A percentile compares a stretch with the other conserved stretches of the same genome.
phyloP scores from a whole-genome alignment of 768 basidiomycete genomes.

The Hypholoma sublateritium region DNA sequence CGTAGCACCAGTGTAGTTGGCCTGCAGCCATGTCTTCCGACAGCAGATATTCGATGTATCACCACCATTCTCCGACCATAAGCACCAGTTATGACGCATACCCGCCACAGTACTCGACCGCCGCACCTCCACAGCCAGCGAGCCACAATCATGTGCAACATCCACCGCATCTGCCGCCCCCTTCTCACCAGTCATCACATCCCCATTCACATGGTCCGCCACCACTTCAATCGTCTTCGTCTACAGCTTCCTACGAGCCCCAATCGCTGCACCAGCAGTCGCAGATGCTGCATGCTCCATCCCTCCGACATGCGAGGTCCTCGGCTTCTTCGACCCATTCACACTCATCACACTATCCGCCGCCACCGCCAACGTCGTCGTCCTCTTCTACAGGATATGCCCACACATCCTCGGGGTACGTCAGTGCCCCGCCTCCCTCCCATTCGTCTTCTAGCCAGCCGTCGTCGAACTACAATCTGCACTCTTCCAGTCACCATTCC shows the following conservation, averaged over 20 bases:
- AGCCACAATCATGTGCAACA: conserved; percentile 13
- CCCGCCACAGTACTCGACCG: conserved; percentile 13
- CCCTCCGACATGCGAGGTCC: conserved; percentile 21
- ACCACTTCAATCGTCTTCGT: conserved; percentile 15
- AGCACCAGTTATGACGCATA: conserved; percentile 43
- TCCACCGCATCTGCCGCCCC: conserved; percentile 20
- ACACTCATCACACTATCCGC: conserved; percentile 19
- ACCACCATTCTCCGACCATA: conserved; percentile 41
- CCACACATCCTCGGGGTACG: conserved; percentile 11
- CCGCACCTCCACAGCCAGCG: conserved; percentile 17
- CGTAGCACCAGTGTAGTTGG: not conserved
- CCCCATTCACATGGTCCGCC: conserved; percentile 20
- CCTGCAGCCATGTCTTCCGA: conserved; percentile 43
- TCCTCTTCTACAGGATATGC: conserved; percentile 10
- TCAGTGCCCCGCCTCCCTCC: conserved; percentile 11
- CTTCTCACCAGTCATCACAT: conserved; percentile 17
- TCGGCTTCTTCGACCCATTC: conserved; percentile 22
- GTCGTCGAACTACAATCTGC: conserved; percentile 12
- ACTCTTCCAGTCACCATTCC: conserved; percentile 7
- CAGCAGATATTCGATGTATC: conserved; percentile 53
- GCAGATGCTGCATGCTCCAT: conserved; percentile 18
- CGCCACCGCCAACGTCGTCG: conserved; percentile 7
- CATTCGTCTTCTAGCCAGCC: conserved; percentile 3
- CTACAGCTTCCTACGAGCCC: conserved; percentile 17
- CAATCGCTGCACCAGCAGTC: conserved; percentile 15